Base-by-base conservation (phyloP, 352 stramenopile genomes). In the Globisporangium cylindrosporum region DNA sequence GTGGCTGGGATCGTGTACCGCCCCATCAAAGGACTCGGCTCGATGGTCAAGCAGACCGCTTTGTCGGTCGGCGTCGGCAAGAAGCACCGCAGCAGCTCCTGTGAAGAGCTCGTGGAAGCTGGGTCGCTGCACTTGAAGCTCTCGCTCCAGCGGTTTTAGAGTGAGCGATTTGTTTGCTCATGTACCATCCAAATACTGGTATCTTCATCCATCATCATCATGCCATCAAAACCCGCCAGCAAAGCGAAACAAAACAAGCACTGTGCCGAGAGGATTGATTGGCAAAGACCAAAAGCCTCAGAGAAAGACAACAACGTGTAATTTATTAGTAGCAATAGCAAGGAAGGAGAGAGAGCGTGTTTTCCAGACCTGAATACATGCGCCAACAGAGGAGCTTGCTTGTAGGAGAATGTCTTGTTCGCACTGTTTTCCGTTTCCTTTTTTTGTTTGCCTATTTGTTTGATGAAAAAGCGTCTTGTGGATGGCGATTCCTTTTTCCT, bases 1-100 rank as follows among this genome's bases (percentile, higher is more conserved):
- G 76, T 94, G 27, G 84, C 76, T 2, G 86, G 86, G 32, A 81
- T 90, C 15, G 77, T 94, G 27, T 90, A 89, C 48, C 81, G 79
- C 5, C 86, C 86, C 9, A 90, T 92, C 59, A 82, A 89, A 58
- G 86, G 86, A 4, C 71, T 94, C 46, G 84, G 84, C 15, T 80
- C 75, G 1, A 94, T 93, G 84, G 81, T 91, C 46, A 92, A 90
- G 56, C 80, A 94, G 70, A 92, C 84, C 0, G 86, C 80, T 6
- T 69, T 88, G 10, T 89, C 81, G 4, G 82, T 92, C 8, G 84
- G 86, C 2, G 74, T 89, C 3, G 73, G 74, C 25, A 84, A 75
- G 49, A 91, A 90, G 36, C 59, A 71, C 59, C 80, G 73, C 64
- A 74, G 73, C 41, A 78, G 71, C 38, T 67, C 72, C 1, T 64